Percentiles rank a stretch among this genome's conserved stretches.
phyloP scores from a whole-genome alignment of 345 rosid genomes.

The Stellera chamaejasme region DNA sequence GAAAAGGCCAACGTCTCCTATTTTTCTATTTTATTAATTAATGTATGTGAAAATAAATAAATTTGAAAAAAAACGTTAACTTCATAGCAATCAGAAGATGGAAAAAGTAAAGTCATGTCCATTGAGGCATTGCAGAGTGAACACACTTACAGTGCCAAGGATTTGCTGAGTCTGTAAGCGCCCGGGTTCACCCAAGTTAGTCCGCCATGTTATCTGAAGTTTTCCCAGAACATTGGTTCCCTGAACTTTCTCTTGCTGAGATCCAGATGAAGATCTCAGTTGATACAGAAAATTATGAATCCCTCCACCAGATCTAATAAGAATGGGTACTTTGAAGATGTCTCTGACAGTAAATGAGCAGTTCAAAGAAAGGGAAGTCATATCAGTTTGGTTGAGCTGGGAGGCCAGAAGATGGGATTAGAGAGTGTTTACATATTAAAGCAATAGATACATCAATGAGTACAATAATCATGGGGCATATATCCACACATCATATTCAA shows the following conservation, averaged over 20 bases:
- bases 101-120: slow-evolving; percentile 1
- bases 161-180: slow-evolving; percentile 97
- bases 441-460: background rate
- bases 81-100: background rate
- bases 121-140: background rate
- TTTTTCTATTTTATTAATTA: background rate
- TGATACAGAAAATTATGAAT: slow-evolving; percentile 80
- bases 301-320: slow-evolving; percentile 90
- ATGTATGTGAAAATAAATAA: background rate
- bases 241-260: slow-evolving; percentile 41
- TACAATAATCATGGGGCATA: too few species aligned
- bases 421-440: too few species aligned
- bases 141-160: slow-evolving; percentile 69
- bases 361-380: slow-evolving; percentile 1
- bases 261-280: slow-evolving; percentile 38
- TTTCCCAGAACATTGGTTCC: slow-evolving; percentile 84
- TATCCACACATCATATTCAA: too few species aligned
- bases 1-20: background rate
- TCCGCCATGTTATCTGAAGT: slow-evolving; percentile 95
- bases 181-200: slow-evolving; percentile 96
- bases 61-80: background rate
- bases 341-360: slow-evolving; percentile 35
- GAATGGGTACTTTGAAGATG: slow-evolving; percentile 56
- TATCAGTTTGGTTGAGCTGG: too few species aligned
- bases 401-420: too few species aligned